Evolutionary conservation across 352 stramenopile species (phyloP), one percentile per base, ranked within the genome.

Genomic region (Phytophthora quininea): DNA sequence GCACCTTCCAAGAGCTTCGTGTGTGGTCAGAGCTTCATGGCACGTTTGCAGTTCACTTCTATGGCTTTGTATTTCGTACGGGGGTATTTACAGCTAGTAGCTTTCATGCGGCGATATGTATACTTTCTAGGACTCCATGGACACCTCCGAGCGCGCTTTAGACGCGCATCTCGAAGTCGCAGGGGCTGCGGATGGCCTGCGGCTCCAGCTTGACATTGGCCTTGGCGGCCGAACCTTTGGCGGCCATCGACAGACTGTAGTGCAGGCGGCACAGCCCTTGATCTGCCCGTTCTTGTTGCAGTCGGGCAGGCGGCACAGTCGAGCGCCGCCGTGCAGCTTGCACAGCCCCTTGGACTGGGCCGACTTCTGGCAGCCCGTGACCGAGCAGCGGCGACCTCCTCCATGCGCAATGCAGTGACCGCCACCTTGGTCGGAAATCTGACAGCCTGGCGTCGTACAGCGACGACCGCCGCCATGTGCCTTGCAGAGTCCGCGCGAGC

Each of bases 261-360:
- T 95, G 87, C 27, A 88, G 64, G 12, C 86, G 78, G 55, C 88
- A 95, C 12, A 93, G 77, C 0, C 88, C 43, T 89, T 89, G 71
- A 91, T 84, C 75, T 93, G 85, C 15, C 82, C 82, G 74, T 93
- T 95, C 74, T 95, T 95, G 63, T 74, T 69, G 67, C 89, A 97
- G 42, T 89, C 81, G 0, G 68, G 67, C 42, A 92, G 56, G 24
- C 80, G 80, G 68, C 89, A 97, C 15, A 87, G 75, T 31, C 86
- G 82, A 35, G 84, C 87, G 54, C 89, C 89, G 10, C 88, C 89
- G 55, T 97, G 89, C 4, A 91, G 73, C 71, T 95, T 96, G 69
- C 89, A 97, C 0, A 92, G 64, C 0, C 89, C 89, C 52, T 90
- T 85, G 37, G 84, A 93, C 62, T 96, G 88, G 15, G 88, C 88